phyloP scores from a whole-genome alignment of 495 filamentous ascomycete genomes.

The Lineolata rhizophorae region DNA sequence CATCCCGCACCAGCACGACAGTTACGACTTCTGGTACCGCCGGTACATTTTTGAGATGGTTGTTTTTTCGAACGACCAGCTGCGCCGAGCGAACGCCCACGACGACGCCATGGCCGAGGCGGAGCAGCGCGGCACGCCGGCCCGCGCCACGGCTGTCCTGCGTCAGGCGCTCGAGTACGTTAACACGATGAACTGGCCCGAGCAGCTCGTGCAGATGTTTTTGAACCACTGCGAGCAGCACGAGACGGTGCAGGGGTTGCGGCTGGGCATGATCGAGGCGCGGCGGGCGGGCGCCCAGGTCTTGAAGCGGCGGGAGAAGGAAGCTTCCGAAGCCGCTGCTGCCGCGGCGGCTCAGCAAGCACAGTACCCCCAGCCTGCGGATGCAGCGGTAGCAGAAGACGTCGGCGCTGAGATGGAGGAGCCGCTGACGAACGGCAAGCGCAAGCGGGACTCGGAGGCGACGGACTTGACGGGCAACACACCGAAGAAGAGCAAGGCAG shows the following conservation, averaged over 20 bases:
- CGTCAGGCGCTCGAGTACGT: constrained; percentile 45
- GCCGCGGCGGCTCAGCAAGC: constrained; percentile 14
- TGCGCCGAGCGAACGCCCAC: no score
- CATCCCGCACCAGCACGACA: constrained; percentile 40
- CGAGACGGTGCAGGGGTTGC: constrained; percentile 49
- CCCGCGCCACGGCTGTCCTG: constrained; percentile 48
- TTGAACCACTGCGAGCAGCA: constrained; percentile 73
- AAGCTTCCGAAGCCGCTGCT: constrained; percentile 36
- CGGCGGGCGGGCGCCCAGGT: constrained; percentile 41
- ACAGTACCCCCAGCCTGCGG: no score
- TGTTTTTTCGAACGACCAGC: constrained; percentile 26
- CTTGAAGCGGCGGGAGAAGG: constrained; percentile 39
- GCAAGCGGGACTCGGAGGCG: constrained; percentile 36
- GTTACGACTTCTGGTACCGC: constrained; percentile 78
- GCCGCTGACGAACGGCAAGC: constrained; percentile 23
- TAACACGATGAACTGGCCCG: constrained; percentile 65
- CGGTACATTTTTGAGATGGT: constrained; percentile 85
- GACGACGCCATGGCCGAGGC: constrained; percentile 12
- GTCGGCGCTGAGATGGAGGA: not conserved
- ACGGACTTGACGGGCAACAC: constrained; percentile 17
- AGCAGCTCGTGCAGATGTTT: constrained; percentile 66
- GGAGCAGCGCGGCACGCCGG: no score
- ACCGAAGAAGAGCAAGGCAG: constrained; percentile 7
- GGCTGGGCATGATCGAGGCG: constrained; percentile 44
- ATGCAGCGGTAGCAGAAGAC: not conserved